Percentiles rank a stretch among this genome's conserved stretches.
phyloP scores from a whole-genome alignment of 805 yeast genomes.

The Metschnikowia cubensis region DNA sequence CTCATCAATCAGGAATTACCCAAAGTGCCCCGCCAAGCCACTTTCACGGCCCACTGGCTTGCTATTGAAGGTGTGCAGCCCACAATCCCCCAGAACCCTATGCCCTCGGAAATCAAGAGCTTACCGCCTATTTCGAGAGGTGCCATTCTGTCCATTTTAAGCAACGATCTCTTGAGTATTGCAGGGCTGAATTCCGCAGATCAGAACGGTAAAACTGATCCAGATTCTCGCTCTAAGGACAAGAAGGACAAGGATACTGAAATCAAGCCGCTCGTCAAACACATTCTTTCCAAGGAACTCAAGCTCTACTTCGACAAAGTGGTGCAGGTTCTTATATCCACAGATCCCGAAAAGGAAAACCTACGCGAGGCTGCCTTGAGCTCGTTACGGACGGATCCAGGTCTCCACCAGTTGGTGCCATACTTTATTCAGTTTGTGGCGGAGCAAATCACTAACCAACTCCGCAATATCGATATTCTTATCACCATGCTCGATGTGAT shows the following conservation, averaged over 20 bases:
- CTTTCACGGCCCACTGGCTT: conserved; percentile 95
- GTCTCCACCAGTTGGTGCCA: conserved; percentile 93
- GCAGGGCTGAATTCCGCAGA: conserved; percentile 7
- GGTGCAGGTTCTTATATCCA: conserved; percentile 66
- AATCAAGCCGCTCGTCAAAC: conserved; percentile 89
- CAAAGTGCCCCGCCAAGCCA: conserved; percentile 85
- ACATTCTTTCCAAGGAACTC: conserved; percentile 88
- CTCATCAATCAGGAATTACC: conserved; percentile 92
- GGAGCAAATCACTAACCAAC: conserved; percentile 87
- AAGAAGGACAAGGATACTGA: conserved; percentile 46
- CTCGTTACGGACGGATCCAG: conserved; percentile 87
- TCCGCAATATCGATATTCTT: conserved; percentile 64
- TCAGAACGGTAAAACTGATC: conserved; percentile 26
- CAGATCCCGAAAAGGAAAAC: conserved; percentile 51
- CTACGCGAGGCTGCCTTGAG: conserved; percentile 77
- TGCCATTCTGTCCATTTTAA: conserved; percentile 53
- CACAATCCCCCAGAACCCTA: conserved; percentile 93
- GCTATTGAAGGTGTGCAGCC: conserved; percentile 99
- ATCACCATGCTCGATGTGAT: conserved; percentile 86
- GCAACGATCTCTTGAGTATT: conserved; percentile 35
- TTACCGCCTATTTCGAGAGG: conserved; percentile 80
- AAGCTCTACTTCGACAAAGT: conserved; percentile 92
- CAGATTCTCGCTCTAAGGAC: conserved; percentile 15
- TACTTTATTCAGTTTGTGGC: conserved; percentile 94
- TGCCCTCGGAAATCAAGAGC: conserved; percentile 69